Evolutionary conservation across 345 rosid genomes (phyloP), one percentile per base, ranked within the genome.

Genomic region (Reutealis trisperma): DNA sequence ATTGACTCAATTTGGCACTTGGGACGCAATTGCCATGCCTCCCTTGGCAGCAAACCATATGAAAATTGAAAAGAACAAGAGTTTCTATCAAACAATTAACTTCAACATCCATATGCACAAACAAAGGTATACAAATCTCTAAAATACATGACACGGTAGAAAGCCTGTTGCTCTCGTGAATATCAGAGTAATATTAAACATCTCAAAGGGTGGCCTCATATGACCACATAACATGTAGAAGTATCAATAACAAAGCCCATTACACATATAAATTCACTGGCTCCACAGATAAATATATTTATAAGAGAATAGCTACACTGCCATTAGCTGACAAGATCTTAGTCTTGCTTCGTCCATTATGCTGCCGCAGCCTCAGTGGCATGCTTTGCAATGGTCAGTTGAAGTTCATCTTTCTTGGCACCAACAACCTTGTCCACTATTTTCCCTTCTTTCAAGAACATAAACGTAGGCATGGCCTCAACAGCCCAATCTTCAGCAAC

Each of bases 381-480:
- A 52, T 25, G 80, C 74, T 72, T 60, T 32, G 11, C 70, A 21
- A 77, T 54, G 2, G 13, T 25, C 13, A 27, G 4, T 59, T 21
- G 8, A 70, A 77, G 64, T 5, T 72, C 73, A 9, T 61, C 74
- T 45, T 73, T 77, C 59, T n/a, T 77, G 57, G 67, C 80, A 67
- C 80, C 80, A 30, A 73, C 73, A 9, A 79, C 66, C 63, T 49
- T 73, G 77, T 73, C 74, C 27, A 67, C 55, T 3, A 72, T 54
- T 58, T 78, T 73, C 1, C 73, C 73, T 32, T 73, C 77, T 49
- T 78, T 78, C 73, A 78, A 6, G 42, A 78, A 72, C 67, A 78
- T 67, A 51, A 78, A 78, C 13, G 77, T 78, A 15, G 77, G 77
- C 77, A 78, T 78, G 5, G 81, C 73, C 57, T 78, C 68, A 34